Base-by-base conservation (phyloP, 306 rosid genomes). In the Citrullus colocynthis region DNA sequence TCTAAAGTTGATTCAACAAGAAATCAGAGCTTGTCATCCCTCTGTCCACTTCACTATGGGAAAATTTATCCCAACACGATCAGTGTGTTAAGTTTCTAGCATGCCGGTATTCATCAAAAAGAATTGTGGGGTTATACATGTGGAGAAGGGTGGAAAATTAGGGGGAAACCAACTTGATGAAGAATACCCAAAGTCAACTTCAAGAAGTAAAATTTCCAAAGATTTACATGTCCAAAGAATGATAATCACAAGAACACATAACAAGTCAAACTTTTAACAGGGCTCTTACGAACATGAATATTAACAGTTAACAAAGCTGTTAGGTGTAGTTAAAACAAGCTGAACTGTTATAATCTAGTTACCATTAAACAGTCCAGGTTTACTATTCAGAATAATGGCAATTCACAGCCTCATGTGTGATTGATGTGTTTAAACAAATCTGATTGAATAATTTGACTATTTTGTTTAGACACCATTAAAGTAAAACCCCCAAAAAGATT, bases 401-500 rank as follows among this genome's bases (percentile, higher is more conserved):
- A 48, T 71, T 45, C 9, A 72, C 61, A 49, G 11, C 17, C 42
- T 49, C 42, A 2, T 72, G 9, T 15, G 42, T 28, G 10, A 30
- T 44, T 51, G 76, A 72, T 54, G 62, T 72, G 36, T 51, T 48
- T 37, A 0, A 39, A 49, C 15, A 65, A 65, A 65, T 7, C 72
- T 37, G 41, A 28, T n/a, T 41, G 1, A 55, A 75, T 36, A 6
- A 34, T 8, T 36, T 32, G 28, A 74, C 17, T 14, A 69, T 69
- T 17, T 10, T 16, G 42, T 34, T 74, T 30, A 34, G 44, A 73
- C 44, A 1, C 62, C 34, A 15, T 36, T 41, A 24, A 80, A 80
- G 58, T 72, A 49, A 77, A 58, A 61, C 52, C 24, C 42, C 63
- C 75, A 80, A 44, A 65, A 77, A 65, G 34, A 42, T 80, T 72